phyloP scores from a whole-genome alignment of 2,329 filamentous ascomycete genomes.

The Fusarium dimerum region DNA sequence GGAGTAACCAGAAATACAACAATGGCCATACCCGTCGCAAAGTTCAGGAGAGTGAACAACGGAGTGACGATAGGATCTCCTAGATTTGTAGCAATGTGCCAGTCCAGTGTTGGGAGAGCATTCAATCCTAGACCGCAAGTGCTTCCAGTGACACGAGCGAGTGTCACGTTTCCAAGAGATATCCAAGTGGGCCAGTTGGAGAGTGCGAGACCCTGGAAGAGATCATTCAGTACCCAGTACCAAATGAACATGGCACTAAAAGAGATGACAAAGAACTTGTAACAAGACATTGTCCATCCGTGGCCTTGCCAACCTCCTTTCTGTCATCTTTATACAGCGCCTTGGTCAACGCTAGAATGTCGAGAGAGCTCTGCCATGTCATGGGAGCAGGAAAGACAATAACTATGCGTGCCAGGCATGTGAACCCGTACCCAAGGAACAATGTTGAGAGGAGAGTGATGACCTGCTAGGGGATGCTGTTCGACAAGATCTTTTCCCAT shows the following conservation, averaged over 20 bases:
- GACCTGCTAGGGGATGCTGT: constrained; percentile 46
- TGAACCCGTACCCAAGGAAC: constrained; percentile 53
- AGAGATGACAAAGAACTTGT: constrained; percentile 44
- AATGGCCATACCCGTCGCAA: constrained; percentile 41
- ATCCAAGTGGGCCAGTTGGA: constrained; percentile 57
- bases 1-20: constrained; percentile 55
- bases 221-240: constrained; percentile 52
- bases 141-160: constrained; percentile 37
- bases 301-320: constrained; percentile 18
- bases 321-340: constrained; percentile 19
- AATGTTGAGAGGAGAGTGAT: constrained; percentile 48
- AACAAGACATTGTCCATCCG: constrained; percentile 25
- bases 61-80: constrained; percentile 34
- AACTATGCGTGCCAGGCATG: constrained; percentile 47
- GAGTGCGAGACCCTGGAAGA: constrained; percentile 46
- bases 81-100: constrained; percentile 36
- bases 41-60: constrained; percentile 33
- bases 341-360: constrained; percentile 45
- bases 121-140: constrained; percentile 41
- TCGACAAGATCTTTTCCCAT: constrained; percentile 40
- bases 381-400: constrained; percentile 50
- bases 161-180: constrained; percentile 38
- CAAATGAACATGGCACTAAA: constrained; percentile 50
- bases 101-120: constrained; percentile 41
- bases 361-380: constrained; percentile 52